Percentiles rank a stretch among this genome's conserved stretches.
These are phyloP conservation scores for Podaxis sp. DNA, from an alignment of 768 basidiomycete genomes.

Conservation along the genomic window DNA sequence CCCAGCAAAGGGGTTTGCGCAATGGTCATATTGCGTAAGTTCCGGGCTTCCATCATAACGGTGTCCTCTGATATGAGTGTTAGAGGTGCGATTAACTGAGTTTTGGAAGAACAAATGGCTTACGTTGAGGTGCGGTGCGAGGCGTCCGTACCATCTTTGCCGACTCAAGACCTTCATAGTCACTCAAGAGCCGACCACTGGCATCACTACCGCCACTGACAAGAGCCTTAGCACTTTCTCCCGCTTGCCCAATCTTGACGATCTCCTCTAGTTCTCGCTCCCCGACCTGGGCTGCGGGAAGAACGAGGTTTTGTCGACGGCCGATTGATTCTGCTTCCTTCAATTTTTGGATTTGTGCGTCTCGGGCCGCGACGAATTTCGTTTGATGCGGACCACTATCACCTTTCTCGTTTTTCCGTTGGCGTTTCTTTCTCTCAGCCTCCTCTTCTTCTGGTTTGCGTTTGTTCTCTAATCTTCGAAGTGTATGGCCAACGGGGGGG, in stretches of 20 bases:
- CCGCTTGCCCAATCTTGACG: constrained; percentile 94
- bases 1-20: constrained; percentile 93
- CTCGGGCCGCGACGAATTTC: constrained; percentile 94
- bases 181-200: constrained; percentile 82
- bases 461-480: constrained; percentile 94
- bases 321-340: constrained; percentile 98
- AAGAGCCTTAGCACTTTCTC: constrained; percentile 84
- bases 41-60: constrained; percentile 91
- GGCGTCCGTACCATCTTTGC: constrained; percentile 94
- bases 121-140: constrained; percentile 89
- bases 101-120: constrained; percentile 29
- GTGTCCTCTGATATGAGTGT: constrained; percentile 72
- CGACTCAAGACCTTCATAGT: constrained; percentile 86
- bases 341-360: constrained; percentile 96
- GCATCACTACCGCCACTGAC: constrained; percentile 83
- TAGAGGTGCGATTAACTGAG: constrained; percentile 6
- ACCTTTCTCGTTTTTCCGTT: constrained; percentile 73
- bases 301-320: constrained; percentile 74
- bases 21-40: constrained; percentile 90
- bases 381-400: constrained; percentile 68
- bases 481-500: constrained; percentile 89
- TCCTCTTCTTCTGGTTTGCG: constrained; percentile 93
- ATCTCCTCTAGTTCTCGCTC: constrained; percentile 96
- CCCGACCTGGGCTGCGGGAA: constrained; percentile 91
- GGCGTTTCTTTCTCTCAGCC: constrained; percentile 87